These are phyloP conservation scores for Peronospora destructor DNA, from an alignment of 352 stramenopile species.

Conservation along the genomic window DNA sequence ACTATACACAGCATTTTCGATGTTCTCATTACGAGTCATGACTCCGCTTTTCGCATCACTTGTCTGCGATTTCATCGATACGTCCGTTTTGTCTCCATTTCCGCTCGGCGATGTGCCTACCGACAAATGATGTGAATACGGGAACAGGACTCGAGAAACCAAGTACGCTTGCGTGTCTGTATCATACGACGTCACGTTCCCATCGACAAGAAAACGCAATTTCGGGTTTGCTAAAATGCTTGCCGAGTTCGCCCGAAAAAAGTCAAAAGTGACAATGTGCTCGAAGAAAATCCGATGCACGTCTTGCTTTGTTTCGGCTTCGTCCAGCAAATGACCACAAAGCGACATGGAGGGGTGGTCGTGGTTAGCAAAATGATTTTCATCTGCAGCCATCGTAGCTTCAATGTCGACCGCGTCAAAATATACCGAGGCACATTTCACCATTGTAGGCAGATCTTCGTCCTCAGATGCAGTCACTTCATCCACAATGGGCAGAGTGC, in stretches of 20 bases:
- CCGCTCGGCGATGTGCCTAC: constrained; percentile 10
- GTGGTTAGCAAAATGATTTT: constrained; percentile 11
- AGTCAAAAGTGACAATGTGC: constrained; percentile 62
- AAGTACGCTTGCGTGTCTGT: constrained; percentile 55
- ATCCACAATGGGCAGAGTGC: constrained; percentile 36
- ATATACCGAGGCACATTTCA: constrained; percentile 68
- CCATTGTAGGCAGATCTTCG: constrained; percentile 34
- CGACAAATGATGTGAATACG: constrained; percentile 39
- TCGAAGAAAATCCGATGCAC: constrained; percentile 50
- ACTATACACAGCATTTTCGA: not conserved
- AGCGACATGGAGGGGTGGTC: constrained; percentile 67
- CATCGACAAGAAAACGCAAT: constrained; percentile 59
- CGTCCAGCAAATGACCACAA: constrained; percentile 52
- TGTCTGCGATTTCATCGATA: not conserved
- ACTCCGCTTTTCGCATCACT: not conserved
- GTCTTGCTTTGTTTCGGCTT: constrained; percentile 37
- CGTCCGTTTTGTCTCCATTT: constrained; percentile 1
- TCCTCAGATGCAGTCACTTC: constrained; percentile 2
- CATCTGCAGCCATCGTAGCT: constrained; percentile 6
- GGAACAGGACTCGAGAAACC: constrained; percentile 60
- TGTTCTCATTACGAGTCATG: not conserved
- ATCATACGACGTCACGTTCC: constrained; percentile 50
- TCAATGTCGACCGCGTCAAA: constrained; percentile 68
- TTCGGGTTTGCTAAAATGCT: constrained; percentile 44
- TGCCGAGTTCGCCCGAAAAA: constrained; percentile 40